phyloP scores from a whole-genome alignment of 2,329 filamentous ascomycete genomes.

The Penicillium sp. region DNA sequence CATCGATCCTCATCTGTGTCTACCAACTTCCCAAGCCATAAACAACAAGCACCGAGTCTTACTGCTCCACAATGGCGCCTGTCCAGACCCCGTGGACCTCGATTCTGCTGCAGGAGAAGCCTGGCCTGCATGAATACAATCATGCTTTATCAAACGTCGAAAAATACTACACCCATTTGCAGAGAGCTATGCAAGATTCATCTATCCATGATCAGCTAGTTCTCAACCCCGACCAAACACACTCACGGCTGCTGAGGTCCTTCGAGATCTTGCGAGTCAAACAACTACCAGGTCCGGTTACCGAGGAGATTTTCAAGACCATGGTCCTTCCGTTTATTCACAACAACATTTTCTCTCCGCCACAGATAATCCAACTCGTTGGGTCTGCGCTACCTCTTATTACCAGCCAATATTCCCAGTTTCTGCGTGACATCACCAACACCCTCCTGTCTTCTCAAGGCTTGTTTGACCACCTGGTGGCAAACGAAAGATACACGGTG shows the following conservation, averaged over 20 bases:
- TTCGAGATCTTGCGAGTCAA: conserved; percentile 6
- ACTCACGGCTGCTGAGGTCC: conserved; percentile 9
- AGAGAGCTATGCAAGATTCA: conserved; percentile 3
- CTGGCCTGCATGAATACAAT: conserved; percentile 8
- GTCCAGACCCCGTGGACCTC: conserved; percentile 1
- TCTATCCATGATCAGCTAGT: conserved; percentile 4
- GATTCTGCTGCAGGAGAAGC: conserved; percentile 4
- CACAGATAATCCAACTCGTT: conserved; percentile 5
- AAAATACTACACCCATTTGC: conserved; percentile 6
- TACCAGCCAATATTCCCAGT: neutral
- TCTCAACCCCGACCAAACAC: conserved; percentile 4
- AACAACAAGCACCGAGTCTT: neutral
- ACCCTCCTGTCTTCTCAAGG: neutral
- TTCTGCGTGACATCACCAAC: neutral
- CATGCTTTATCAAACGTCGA: conserved; percentile 5
- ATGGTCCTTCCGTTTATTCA: conserved; percentile 7
- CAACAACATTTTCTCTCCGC: conserved; percentile 1
- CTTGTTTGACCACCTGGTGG: conserved; percentile 8
- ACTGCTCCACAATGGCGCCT: conserved; percentile 1
- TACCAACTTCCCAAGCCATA: neutral
- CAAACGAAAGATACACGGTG: conserved; percentile 4
- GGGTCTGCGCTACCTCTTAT: conserved; percentile 11
- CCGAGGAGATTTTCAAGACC: conserved; percentile 7
- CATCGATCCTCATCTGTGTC: neutral
- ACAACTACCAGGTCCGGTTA: neutral